A percentile compares a stretch with the other conserved stretches of the same genome.
phyloP scores from a whole-genome alignment of 108 stramenopile species.

The Skeletonema tropicum region DNA sequence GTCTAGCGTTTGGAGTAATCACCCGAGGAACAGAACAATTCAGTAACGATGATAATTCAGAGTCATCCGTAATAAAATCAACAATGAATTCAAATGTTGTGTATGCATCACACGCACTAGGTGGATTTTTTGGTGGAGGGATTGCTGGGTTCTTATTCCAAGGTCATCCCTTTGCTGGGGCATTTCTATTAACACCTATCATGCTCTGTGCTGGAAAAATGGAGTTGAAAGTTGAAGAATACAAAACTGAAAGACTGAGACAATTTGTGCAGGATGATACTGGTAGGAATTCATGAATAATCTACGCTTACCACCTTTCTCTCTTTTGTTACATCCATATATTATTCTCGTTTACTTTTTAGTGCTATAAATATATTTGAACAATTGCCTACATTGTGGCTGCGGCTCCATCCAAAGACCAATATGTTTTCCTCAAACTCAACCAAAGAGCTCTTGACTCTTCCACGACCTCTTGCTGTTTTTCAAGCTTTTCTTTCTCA shows the following conservation, averaged over 20 bases:
- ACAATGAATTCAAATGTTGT: slow-evolving; percentile 2
- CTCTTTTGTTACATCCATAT: background rate
- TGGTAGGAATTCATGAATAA: background rate
- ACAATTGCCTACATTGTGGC: background rate
- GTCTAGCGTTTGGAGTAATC: slow-evolving; percentile 46
- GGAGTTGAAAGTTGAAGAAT: slow-evolving; percentile 49
- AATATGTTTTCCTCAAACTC: slow-evolving; percentile 7
- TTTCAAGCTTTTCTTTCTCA: slow-evolving; percentile 27
- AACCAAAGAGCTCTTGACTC: slow-evolving; percentile 41
- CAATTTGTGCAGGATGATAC: slow-evolving; percentile 14
- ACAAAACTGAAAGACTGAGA: slow-evolving; percentile 22
- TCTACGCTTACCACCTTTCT: background rate
- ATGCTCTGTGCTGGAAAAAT: slow-evolving; percentile 63
- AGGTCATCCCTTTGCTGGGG: slow-evolving; percentile 57
- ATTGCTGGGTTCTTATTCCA: slow-evolving; percentile 67
- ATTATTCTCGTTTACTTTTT: background rate
- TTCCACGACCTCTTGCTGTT: slow-evolving; percentile 25
- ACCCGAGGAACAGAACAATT: slow-evolving; percentile 7
- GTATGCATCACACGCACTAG: slow-evolving; percentile 71
- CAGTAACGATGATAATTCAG: slow-evolving; percentile 13
- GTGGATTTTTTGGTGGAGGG: slow-evolving; percentile 64
- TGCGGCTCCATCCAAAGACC: background rate
- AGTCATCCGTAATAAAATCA: slow-evolving; percentile 1
- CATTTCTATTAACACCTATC: slow-evolving; percentile 62
- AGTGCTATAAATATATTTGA: background rate